Evolutionary conservation across 768 basidiomycete genomes (phyloP).

Genomic region (Pisolithus microcarpus): DNA sequence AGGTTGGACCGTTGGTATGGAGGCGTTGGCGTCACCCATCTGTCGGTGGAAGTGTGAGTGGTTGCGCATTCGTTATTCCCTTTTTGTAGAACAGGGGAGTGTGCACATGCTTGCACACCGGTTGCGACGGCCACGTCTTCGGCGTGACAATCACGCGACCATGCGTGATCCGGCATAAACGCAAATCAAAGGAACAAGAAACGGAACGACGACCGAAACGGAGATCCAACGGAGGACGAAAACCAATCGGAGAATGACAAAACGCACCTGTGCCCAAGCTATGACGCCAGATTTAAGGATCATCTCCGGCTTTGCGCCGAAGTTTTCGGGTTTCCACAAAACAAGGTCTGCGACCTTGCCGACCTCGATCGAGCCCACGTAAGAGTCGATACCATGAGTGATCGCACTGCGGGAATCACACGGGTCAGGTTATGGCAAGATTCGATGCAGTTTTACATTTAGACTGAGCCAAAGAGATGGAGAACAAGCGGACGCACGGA

Average conservation of each 20-base stretch:
- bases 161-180: background rate
- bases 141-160: too few relatives aligned
- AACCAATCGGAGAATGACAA: background rate
- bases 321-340: constrained; percentile 90
- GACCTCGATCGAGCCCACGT: constrained; percentile 76
- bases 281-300: constrained; percentile 94
- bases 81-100: too few relatives aligned
- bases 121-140: too few relatives aligned
- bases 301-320: constrained; percentile 90
- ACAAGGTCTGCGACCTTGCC: constrained; percentile 91
- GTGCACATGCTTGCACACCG: too few relatives aligned
- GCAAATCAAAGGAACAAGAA: background rate
- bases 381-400: constrained; percentile 83
- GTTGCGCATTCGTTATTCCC: background rate
- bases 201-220: background rate
- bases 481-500: constrained; percentile 54
- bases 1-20: constrained; percentile 94
- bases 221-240: background rate
- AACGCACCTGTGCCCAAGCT: constrained; percentile 73
- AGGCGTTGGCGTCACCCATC: constrained; percentile 97
- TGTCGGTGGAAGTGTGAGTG: constrained; percentile 21
- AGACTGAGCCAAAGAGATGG: too few relatives aligned
- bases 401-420: constrained; percentile 56
- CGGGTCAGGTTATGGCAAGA: background rate
- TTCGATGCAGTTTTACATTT: too few relatives aligned